A percentile compares a stretch with the other conserved stretches of the same genome.
phyloP scores from a whole-genome alignment of 176 grass and related monocot genomes.

The Bothriochloa decipiens region DNA sequence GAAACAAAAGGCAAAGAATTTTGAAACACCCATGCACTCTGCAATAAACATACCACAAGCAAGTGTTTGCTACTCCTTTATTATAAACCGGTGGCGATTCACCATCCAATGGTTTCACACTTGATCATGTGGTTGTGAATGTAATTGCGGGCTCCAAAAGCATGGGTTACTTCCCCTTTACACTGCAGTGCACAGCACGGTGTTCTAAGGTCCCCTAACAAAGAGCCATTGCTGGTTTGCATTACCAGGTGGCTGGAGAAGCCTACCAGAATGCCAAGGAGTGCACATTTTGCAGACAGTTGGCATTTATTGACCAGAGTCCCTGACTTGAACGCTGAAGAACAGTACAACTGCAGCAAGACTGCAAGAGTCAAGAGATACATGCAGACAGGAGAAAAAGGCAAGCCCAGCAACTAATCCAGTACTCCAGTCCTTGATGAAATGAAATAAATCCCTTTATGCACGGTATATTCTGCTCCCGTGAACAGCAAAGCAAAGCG shows the following conservation, averaged over 20 bases:
- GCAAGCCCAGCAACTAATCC: not conserved
- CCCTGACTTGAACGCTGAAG: not conserved
- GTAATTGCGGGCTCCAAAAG: not conserved
- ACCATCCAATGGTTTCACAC: constrained; percentile 19
- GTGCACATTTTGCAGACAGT: not conserved
- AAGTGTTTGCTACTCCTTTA: not conserved
- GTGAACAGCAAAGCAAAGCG: constrained; percentile 22
- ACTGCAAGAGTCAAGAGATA: no score
- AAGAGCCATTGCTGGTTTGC: not conserved
- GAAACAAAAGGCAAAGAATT: constrained; percentile 12
- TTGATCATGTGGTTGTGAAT: not conserved
- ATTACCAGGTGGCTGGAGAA: not conserved
- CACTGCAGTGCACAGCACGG: not conserved
- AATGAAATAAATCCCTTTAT: not conserved
- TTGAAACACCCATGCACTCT: not conserved
- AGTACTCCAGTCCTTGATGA: not conserved
- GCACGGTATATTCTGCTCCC: not conserved
- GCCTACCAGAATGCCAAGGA: not conserved
- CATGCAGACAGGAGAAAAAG: no score
- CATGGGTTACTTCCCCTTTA: constrained; percentile 8
- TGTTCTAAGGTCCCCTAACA: not conserved
- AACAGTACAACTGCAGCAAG: not conserved
- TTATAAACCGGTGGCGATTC: not conserved
- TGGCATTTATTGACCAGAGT: not conserved
- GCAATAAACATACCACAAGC: not conserved